These are phyloP conservation scores for Hevea brasiliensis DNA, from an alignment of 345 rosid genomes.

Conservation along the genomic window DNA sequence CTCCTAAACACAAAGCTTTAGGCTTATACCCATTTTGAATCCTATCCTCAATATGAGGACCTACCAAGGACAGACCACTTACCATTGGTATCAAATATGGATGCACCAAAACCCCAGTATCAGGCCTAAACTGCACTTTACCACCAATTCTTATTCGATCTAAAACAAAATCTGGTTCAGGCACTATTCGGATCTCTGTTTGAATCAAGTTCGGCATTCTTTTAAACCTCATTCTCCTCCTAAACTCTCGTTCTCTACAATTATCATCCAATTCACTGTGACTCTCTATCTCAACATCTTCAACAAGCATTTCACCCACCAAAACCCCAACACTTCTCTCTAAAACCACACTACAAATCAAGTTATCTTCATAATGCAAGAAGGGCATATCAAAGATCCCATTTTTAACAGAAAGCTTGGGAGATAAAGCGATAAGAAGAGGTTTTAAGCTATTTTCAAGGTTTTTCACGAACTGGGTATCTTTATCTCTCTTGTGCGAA, in stretches of 20 bases:
- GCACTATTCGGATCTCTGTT: conserved; percentile 51
- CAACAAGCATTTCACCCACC: conserved; percentile 79
- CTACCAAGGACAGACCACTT: conserved; percentile 55
- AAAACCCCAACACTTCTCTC: conserved; percentile 51
- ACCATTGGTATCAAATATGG: conserved; percentile 79
- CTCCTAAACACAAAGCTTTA: conserved; percentile 72
- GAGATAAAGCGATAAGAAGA: conserved; percentile 54
- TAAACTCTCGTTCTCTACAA: conserved; percentile 47
- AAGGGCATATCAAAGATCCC: conserved; percentile 42
- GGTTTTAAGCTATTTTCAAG: conserved; percentile 40
- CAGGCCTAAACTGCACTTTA: conserved; percentile 42
- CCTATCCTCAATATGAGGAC: conserved; percentile 23
- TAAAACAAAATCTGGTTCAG: conserved; percentile 12
- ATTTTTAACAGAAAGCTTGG: conserved; percentile 30
- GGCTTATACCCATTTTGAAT: conserved; percentile 37
- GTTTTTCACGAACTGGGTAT: conserved; percentile 19
- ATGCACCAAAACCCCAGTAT: conserved; percentile 58
- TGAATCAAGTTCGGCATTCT: conserved; percentile 83
- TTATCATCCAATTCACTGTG: conserved; percentile 5
- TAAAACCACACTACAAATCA: conserved; percentile 45
- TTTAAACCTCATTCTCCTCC: conserved; percentile 85
- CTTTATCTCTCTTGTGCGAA: conserved; percentile 20
- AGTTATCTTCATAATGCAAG: conserved; percentile 58
- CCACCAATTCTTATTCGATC: conserved; percentile 28
- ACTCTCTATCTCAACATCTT: conserved; percentile 59